phyloP scores from a whole-genome alignment of 805 yeast genomes.

The Saturnispora zaruensis region DNA sequence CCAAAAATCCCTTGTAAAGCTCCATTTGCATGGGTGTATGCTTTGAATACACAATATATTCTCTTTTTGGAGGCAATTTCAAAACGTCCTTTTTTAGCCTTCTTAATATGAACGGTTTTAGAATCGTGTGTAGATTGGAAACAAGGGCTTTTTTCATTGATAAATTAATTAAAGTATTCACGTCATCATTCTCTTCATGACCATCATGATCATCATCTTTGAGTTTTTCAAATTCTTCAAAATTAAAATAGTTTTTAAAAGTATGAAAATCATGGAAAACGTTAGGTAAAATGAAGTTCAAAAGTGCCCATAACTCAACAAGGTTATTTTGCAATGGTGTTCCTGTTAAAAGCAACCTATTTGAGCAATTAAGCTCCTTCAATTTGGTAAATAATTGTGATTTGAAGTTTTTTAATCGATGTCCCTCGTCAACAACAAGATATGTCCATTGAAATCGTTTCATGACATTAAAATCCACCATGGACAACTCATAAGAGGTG shows the following conservation, averaged over 20 bases:
- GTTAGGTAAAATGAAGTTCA: slow-evolving; percentile 88
- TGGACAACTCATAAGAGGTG: slow-evolving; percentile 75
- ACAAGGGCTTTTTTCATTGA: slow-evolving; percentile 56
- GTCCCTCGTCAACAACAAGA: slow-evolving; percentile 93
- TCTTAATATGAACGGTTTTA: slow-evolving; percentile 80
- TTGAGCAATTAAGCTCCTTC: slow-evolving; percentile 57
- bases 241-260: slow-evolving; percentile 93
- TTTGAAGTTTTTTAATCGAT: slow-evolving; percentile 76
- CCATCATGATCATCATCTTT: slow-evolving; percentile 17
- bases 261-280: slow-evolving; percentile 83
- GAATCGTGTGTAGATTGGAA: slow-evolving; percentile 72
- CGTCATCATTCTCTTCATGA: slow-evolving; percentile 31
- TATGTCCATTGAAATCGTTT: slow-evolving; percentile 62
- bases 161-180: slow-evolving; percentile 44
- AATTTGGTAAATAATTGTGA: slow-evolving; percentile 66
- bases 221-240: slow-evolving; percentile 44
- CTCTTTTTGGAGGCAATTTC: slow-evolving; percentile 79
- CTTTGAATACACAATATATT: slow-evolving; percentile 70
- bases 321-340: slow-evolving; percentile 92
- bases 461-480: slow-evolving; percentile 56
- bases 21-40: slow-evolving; percentile 51
- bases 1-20: slow-evolving; percentile 28
- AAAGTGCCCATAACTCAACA: slow-evolving; percentile 83
- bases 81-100: slow-evolving; percentile 72
- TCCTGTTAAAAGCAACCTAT: slow-evolving; percentile 82